phyloP scores from a whole-genome alignment of 2,329 filamentous ascomycete species.

The Microascus cirrosus region DNA sequence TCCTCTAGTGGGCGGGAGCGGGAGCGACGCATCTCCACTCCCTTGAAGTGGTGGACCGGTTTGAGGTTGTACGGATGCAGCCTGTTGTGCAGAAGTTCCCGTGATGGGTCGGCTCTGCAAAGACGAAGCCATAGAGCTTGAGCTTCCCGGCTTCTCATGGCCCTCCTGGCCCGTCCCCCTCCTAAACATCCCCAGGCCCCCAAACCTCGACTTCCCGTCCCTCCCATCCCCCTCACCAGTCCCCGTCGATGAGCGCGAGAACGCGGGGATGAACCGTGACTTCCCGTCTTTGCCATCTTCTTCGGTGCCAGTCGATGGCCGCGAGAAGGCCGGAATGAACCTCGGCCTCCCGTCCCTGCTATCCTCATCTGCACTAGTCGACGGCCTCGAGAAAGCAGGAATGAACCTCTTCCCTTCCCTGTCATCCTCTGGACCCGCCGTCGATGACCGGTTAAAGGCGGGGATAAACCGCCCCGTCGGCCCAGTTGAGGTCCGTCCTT shows the following conservation, averaged over 20 bases:
- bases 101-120: slow-evolving; percentile 8
- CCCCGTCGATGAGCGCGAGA: not conserved
- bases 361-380: too few relatives aligned
- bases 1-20: slow-evolving; percentile 1
- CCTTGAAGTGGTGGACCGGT: not conserved
- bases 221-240: not conserved
- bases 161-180: slow-evolving; percentile 11
- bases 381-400: too few relatives aligned
- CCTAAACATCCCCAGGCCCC: slow-evolving; percentile 12
- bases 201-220: not conserved
- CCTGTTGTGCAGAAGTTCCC: not conserved
- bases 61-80: too few relatives aligned
- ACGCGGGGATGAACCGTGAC: not conserved
- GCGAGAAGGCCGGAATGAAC: too few relatives aligned
- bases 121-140: slow-evolving; percentile 12
- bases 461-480: not conserved
- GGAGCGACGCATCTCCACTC: not conserved
- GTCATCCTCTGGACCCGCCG: slow-evolving; percentile 11
- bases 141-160: slow-evolving; percentile 10
- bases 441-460: slow-evolving; percentile 13
- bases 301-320: too few relatives aligned
- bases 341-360: too few relatives aligned
- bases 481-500: not conserved
- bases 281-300: too few relatives aligned
- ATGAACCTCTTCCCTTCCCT: not conserved